Percentiles rank a stretch among this genome's conserved stretches.
phyloP scores from a whole-genome alignment of 2,329 filamentous ascomycete species.

The Aspergillus amoenus region DNA sequence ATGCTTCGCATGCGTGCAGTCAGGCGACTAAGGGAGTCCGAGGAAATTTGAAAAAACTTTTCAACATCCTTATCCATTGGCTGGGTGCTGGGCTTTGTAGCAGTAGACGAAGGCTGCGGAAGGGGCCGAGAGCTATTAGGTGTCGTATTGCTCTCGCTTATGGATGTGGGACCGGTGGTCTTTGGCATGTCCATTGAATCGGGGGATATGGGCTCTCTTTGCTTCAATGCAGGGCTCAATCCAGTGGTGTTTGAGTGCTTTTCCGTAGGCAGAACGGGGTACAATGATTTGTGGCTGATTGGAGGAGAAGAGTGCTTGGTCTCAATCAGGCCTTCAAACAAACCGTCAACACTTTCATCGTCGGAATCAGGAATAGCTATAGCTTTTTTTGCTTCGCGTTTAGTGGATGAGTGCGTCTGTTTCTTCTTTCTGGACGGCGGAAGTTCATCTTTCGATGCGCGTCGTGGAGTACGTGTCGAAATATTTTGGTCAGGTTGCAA shows the following conservation, averaged over 20 bases:
- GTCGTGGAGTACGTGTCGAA: conserved; percentile 3
- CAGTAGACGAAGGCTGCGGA: conserved; percentile 6
- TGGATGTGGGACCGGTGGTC: background rate
- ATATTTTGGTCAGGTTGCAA: background rate
- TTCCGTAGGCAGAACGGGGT: conserved; percentile 30
- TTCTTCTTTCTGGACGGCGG: conserved; percentile 13
- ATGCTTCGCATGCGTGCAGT: conserved; percentile 31
- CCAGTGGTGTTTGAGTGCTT: conserved; percentile 13
- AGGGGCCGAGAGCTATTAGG: conserved; percentile 7
- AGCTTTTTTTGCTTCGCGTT: conserved; percentile 9
- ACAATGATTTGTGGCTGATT: conserved; percentile 27
- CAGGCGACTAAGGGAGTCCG: conserved; percentile 24
- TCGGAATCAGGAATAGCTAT: conserved; percentile 37
- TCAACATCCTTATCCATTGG: conserved; percentile 25
- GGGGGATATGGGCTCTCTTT: conserved; percentile 1
- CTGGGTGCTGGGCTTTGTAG: conserved; percentile 9
- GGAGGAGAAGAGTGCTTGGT: conserved; percentile 22
- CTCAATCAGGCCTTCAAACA: conserved; percentile 26
- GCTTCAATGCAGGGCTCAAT: background rate
- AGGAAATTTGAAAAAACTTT: conserved; percentile 34
- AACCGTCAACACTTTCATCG: conserved; percentile 29
- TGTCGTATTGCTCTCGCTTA: background rate
- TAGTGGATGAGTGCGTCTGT: conserved; percentile 4
- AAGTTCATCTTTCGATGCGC: conserved; percentile 5
- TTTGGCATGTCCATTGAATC: conserved; percentile 3